Conservation (phyloP, 345 rosid species). For the Hypericum perforatum region DNA sequence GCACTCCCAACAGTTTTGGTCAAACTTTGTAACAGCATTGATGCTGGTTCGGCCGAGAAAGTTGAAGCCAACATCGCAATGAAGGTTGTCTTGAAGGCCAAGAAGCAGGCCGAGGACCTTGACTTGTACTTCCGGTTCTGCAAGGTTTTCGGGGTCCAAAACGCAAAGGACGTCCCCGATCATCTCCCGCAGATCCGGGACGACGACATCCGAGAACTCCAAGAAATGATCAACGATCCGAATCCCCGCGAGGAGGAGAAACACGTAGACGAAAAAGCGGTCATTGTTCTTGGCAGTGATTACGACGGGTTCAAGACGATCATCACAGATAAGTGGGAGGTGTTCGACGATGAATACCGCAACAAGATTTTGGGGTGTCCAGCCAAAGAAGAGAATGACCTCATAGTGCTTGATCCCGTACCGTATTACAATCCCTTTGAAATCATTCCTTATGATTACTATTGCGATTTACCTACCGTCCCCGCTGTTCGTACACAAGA, state of each 20-base stretch:
- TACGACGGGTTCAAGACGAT: conserved; percentile 24
- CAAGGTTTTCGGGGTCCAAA: conserved; percentile 34
- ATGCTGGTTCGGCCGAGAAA: conserved; percentile 19
- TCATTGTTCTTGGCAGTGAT: background rate
- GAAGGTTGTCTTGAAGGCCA: conserved; percentile 40
- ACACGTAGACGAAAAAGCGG: conserved; percentile 1
- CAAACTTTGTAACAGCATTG: conserved; percentile 12
- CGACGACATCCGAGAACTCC: conserved; percentile 37
- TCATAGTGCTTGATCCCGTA: no score
- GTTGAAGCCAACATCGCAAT: conserved; percentile 43
- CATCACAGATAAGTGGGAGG: conserved; percentile 51
- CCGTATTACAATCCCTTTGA: no score
- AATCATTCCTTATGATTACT: no score
- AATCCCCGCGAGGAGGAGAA: background rate
- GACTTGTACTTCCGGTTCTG: conserved; percentile 41
- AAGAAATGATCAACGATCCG: conserved; percentile 24
- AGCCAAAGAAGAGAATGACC: no score
- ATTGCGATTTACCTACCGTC: no score
- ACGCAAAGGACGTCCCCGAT: conserved; percentile 39
- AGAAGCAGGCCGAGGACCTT: conserved; percentile 37
- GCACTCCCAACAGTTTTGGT: conserved; percentile 36
- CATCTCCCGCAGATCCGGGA: conserved; percentile 31
- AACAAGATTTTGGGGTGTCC: no score
- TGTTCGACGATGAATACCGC: conserved; percentile 36
- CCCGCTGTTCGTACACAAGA: no score